These are phyloP conservation scores for Debaryomyces robertsiae DNA, from an alignment of 1,139 yeast genomes.

Conservation along the genomic window DNA sequence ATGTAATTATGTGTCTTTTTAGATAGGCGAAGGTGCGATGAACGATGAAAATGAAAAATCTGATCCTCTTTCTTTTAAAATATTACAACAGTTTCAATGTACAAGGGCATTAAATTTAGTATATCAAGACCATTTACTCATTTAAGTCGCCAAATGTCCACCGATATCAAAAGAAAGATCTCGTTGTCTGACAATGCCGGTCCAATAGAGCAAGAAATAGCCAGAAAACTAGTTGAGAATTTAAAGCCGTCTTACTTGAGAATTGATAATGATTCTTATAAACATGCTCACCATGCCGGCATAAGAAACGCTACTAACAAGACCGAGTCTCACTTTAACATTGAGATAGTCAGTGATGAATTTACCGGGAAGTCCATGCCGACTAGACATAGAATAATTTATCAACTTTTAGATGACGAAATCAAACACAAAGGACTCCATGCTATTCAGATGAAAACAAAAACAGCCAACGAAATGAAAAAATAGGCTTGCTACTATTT, in stretches of 20 bases:
- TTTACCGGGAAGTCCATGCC: conserved; percentile 74
- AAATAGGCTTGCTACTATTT: conserved; percentile 17
- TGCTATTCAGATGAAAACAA: conserved; percentile 85
- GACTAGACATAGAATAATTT: conserved; percentile 76
- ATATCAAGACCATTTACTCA: background rate
- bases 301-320: conserved; percentile 71
- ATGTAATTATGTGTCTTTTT: too few relatives aligned
- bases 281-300: conserved; percentile 88
- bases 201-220: conserved; percentile 56
- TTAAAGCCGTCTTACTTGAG: conserved; percentile 57
- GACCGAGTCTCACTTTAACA: conserved; percentile 82
- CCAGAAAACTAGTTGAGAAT: conserved; percentile 43
- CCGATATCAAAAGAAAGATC: conserved; percentile 14
- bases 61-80: background rate
- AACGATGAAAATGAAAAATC: background rate
- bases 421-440: conserved; percentile 74
- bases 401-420: conserved; percentile 70
- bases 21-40: too few relatives aligned
- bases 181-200: conserved; percentile 32
- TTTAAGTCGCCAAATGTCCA: conserved; percentile 6
- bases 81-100: conserved; percentile 3
- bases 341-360: conserved; percentile 68
- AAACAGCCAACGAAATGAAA: conserved; percentile 66
- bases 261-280: conserved; percentile 79
- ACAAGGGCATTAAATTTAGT: background rate